Conservation (phyloP, 768 basidiomycete genomes). For the Botryobasidium botryosum region DNA sequence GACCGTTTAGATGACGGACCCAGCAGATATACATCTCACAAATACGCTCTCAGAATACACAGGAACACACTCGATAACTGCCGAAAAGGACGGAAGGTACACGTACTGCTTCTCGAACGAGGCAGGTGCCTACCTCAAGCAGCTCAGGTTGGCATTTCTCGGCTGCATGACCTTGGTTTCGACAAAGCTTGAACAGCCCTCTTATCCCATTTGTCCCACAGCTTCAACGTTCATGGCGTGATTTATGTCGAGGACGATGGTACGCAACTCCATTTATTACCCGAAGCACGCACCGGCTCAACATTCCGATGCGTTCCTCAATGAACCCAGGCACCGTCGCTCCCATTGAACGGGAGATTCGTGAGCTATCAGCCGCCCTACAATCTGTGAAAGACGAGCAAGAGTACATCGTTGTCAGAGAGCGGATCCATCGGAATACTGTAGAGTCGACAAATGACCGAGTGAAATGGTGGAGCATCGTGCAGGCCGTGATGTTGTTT, state of each 20-base stretch:
- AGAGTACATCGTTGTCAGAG: conserved; percentile 93
- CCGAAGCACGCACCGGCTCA: neutral
- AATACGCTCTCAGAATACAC: too few relatives aligned
- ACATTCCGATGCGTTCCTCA: neutral
- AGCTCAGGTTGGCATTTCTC: conserved; percentile 51
- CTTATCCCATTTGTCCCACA: too few relatives aligned
- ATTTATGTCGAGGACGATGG: conserved; percentile 88
- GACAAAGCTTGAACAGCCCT: too few relatives aligned
- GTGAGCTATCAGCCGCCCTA: conserved; percentile 61
- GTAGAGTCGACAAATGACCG: conserved; percentile 84
- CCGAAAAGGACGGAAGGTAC: conserved; percentile 70
- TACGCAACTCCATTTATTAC: conserved; percentile 19
- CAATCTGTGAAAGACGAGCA: conserved; percentile 94
- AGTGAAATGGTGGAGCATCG: conserved; percentile 98
- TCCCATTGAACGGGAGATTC: conserved; percentile 92
- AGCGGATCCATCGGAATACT: conserved; percentile 84
- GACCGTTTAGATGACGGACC: conserved; percentile 82
- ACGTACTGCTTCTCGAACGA: conserved; percentile 98
- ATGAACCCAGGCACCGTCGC: conserved; percentile 57
- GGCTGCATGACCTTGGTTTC: too few relatives aligned
- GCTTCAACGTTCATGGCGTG: conserved; percentile 97
- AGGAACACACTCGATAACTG: conserved; percentile 75
- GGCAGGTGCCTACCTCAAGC: too few relatives aligned
- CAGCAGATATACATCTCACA: conserved; percentile 37
- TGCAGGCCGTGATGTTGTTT: conserved; percentile 76